These are phyloP conservation scores for Vaccinium macrocarpon DNA, from an alignment of 148 eudicot species.

Conservation along the genomic window DNA sequence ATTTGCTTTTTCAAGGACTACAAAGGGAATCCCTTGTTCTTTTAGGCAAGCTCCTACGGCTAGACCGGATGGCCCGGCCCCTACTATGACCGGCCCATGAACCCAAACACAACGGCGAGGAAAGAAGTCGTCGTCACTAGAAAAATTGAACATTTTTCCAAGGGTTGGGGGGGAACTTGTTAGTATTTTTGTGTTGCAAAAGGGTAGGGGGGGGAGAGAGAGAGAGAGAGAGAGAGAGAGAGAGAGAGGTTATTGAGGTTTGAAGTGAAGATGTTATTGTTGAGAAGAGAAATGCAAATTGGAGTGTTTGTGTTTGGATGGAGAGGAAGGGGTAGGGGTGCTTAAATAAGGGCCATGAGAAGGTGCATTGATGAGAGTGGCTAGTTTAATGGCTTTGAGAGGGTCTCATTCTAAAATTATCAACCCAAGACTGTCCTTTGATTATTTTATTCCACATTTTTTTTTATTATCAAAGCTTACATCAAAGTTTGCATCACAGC, in stretches of 20 bases:
- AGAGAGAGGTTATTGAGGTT: neutral
- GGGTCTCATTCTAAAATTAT: neutral
- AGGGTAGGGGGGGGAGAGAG: too few relatives aligned
- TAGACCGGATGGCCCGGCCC: slow-evolving; percentile 91
- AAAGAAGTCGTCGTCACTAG: slow-evolving; percentile 26
- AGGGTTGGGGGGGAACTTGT: neutral
- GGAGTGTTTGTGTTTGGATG: slow-evolving; percentile 4
- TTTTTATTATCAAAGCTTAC: neutral
- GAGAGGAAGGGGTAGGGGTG: slow-evolving; percentile 15
- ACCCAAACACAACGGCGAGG: slow-evolving; percentile 62
- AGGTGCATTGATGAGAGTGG: neutral
- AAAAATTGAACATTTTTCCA: slow-evolving; percentile 26
- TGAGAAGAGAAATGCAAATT: slow-evolving; percentile 21
- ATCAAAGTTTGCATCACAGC: too few relatives aligned
- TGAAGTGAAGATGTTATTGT: neutral
- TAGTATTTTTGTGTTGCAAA: neutral
- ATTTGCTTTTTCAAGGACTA: slow-evolving; percentile 62
- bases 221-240: neutral
- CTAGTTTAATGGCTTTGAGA: neutral
- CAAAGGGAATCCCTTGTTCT: slow-evolving; percentile 71
- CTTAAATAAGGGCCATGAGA: slow-evolving; percentile 26
- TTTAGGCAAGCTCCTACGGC: slow-evolving; percentile 77
- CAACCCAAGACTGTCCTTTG: neutral
- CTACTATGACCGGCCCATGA: slow-evolving; percentile 84
- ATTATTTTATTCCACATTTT: neutral